Evolutionary conservation across 257 asterid genomes (phyloP), one percentile per base, ranked within the genome.

Genomic region (Nicotiana undulata): DNA sequence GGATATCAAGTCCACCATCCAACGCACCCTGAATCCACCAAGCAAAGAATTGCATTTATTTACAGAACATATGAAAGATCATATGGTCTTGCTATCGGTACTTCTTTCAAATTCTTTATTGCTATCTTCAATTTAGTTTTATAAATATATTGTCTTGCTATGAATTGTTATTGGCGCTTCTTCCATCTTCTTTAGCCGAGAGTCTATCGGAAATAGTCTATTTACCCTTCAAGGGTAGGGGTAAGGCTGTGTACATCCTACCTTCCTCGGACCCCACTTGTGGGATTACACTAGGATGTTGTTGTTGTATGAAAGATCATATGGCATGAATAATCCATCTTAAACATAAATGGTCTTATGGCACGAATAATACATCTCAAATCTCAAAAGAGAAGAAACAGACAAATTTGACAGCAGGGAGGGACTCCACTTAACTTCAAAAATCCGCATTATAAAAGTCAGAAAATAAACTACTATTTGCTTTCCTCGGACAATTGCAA

Each of bases 1-100:
- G 98, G 68, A 93, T 89, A 77, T 93, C 98, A 3, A 93, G 87
- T 13, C 98, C 98, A 49, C 92, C 98, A 85, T 93, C 98, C 63
- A 93, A 82, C 22, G 97, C 98, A 74, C 98, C 98, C 98, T 93
- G 79, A 3, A 67, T 56, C 6, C 65, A 77, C 70, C 80, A 32
- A 28, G 6, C 34, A 66, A 52, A 46, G 12, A 59, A 16, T 46
- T 13, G 40, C 40, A 24, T 49, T 49, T 46, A 28, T 13, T 24
- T 72, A 22, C 7, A 49, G 26, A 49, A 72, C 40, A 15, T 13
- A 22, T 22, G 22, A 0, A 8, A 46, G 40, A 13, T 6, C 61
- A 72, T 24, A 72, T 13, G 59, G 15, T 26, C 28, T 26, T 26
- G 28, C 28, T 26, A 0, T 26, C 28, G 1, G 28, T 26, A 26